Evolutionary conservation across 495 filamentous ascomycete genomes (phyloP).

Genomic region (Rostrohypoxylon terebratum): DNA sequence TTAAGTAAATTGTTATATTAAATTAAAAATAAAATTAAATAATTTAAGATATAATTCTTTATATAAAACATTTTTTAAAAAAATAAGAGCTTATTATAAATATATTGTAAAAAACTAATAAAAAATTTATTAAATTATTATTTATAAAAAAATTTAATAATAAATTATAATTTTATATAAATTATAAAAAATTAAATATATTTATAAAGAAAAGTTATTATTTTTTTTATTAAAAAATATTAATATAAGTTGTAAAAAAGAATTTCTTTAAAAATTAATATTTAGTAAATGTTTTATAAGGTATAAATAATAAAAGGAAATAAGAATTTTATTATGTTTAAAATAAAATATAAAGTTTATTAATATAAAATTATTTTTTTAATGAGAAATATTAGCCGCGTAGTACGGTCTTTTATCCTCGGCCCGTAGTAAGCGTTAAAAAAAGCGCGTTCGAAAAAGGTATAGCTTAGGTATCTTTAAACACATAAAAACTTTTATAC

Average conservation of each 20-base stretch:
- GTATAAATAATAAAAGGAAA: not conserved
- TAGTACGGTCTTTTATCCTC: too few relatives aligned
- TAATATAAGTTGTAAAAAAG: not conserved
- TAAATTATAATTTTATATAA: not conserved
- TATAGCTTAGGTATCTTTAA: too few relatives aligned
- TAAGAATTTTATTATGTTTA: not conserved
- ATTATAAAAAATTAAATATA: not conserved
- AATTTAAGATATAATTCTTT: not conserved
- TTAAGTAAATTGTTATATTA: not conserved
- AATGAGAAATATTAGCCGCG: too few relatives aligned
- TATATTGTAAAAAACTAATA: not conserved
- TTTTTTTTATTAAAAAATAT: too few relatives aligned
- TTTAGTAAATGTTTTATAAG: not conserved
- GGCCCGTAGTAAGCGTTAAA: too few relatives aligned
- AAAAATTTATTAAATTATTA: constrained; percentile 1
- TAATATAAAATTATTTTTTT: too few relatives aligned
- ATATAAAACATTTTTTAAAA: not conserved
- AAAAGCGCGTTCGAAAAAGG: too few relatives aligned
- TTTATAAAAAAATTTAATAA: not conserved
- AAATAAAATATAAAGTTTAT: too few relatives aligned
- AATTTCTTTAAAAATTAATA: not conserved
- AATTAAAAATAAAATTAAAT: not conserved
- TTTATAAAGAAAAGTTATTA: not conserved
- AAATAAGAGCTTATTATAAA: not conserved
- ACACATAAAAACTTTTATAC: too few relatives aligned